phyloP scores from a whole-genome alignment of 169 alveolate species.

The Toxoplasma gondii region DNA sequence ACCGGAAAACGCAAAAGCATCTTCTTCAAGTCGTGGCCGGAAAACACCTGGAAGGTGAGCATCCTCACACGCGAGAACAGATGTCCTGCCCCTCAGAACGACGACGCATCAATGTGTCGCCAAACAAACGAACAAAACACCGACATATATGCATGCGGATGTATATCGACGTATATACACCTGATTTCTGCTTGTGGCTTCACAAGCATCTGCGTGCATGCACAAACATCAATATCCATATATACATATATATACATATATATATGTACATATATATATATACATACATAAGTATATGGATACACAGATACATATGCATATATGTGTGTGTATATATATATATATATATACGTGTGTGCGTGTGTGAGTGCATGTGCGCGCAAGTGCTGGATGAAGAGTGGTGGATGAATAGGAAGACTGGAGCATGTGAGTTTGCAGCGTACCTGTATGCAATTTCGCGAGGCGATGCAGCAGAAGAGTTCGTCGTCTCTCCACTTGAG shows the following conservation, averaged over 20 bases:
- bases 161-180: too few species aligned
- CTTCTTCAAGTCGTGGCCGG: conserved; percentile 39
- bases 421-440: not conserved
- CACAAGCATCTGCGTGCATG: too few species aligned
- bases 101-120: not conserved
- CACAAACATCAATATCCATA: not conserved
- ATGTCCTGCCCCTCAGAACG: not conserved
- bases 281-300: not conserved
- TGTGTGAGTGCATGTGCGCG: too few species aligned
- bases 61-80: not conserved
- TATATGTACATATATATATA: not conserved
- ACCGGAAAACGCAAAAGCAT: conserved; percentile 41
- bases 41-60: conserved; percentile 30
- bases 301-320: too few species aligned
- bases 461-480: conserved; percentile 61
- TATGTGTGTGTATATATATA: too few species aligned
- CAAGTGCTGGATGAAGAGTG: too few species aligned
- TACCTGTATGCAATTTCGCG: conserved; percentile 43
- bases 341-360: too few species aligned
- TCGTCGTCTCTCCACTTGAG: conserved; percentile 69
- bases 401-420: too few species aligned
- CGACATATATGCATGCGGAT: too few species aligned
- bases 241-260: not conserved
- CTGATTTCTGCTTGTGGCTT: too few species aligned
- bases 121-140: not conserved